Evolutionary conservation across 768 basidiomycete genomes (phyloP).

Genomic region (Termitomyces sp.): DNA sequence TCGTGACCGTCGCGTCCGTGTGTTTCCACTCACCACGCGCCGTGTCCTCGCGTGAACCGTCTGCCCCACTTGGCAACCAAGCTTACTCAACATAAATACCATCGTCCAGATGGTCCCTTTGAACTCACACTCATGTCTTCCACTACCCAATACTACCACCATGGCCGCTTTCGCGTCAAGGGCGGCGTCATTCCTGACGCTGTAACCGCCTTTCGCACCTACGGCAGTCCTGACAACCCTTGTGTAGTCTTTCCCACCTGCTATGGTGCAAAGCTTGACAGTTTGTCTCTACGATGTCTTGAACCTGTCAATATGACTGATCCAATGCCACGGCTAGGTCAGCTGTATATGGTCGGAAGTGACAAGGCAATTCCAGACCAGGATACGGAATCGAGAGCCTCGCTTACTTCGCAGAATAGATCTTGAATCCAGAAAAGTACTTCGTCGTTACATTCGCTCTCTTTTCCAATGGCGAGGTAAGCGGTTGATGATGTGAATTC

Average conservation of each 20-base stretch:
- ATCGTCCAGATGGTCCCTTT: not conserved
- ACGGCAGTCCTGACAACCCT: constrained; percentile 48
- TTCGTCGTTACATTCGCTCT: constrained; percentile 55
- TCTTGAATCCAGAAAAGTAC: constrained; percentile 49
- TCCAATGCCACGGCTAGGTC: constrained; percentile 28
- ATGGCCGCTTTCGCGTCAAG: constrained; percentile 49
- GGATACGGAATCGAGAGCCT: not conserved
- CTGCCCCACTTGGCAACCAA: not conserved
- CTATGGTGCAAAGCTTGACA: constrained; percentile 51
- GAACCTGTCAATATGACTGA: constrained; percentile 7
- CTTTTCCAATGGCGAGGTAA: constrained; percentile 58
- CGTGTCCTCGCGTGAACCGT: not conserved
- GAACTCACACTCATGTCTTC: constrained; percentile 11
- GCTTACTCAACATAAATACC: not conserved
- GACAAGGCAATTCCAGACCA: constrained; percentile 36
- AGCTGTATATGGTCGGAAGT: constrained; percentile 44
- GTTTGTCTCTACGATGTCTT: constrained; percentile 27
- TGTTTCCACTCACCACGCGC: not conserved
- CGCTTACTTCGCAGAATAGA: constrained; percentile 25
- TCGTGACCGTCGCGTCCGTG: constrained; percentile 11
- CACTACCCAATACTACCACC: constrained; percentile 47
- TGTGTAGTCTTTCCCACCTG: constrained; percentile 59
- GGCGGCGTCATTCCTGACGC: constrained; percentile 56
- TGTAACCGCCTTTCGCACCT: constrained; percentile 54
- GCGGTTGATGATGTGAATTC: constrained; percentile 8